Conservation (phyloP, 768 basidiomycete species). For the Dacryopinax spathularia region DNA sequence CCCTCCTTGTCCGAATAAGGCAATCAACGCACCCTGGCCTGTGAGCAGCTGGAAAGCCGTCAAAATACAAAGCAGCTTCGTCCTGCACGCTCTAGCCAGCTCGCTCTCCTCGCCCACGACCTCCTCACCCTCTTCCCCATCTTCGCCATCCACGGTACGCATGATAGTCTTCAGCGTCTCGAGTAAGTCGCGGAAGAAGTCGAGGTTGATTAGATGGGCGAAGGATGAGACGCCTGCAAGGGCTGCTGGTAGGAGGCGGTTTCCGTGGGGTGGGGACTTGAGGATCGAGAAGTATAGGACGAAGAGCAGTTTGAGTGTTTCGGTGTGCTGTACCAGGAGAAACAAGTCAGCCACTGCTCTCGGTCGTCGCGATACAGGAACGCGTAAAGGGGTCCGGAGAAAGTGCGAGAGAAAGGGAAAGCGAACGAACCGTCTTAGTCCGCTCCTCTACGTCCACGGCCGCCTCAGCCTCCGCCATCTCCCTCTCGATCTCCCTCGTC, state of each 20-base stretch:
- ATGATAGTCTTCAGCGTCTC: constrained; percentile 69
- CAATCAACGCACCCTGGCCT: constrained; percentile 67
- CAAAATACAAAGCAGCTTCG: constrained; percentile 61
- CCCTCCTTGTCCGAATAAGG: constrained; percentile 5
- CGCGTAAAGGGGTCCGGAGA: constrained; percentile 1
- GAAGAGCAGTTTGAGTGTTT: constrained; percentile 93
- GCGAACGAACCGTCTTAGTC: constrained; percentile 50
- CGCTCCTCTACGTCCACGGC: constrained; percentile 88
- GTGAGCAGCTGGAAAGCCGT: constrained; percentile 96
- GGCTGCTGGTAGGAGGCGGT: constrained; percentile 58
- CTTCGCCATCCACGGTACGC: constrained; percentile 6
- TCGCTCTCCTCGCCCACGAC: constrained; percentile 11
- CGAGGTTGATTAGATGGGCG: constrained; percentile 91
- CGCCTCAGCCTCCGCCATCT: constrained; percentile 87
- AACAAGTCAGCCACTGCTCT: not conserved
- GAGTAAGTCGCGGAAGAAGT: constrained; percentile 95
- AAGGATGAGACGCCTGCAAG: constrained; percentile 86
- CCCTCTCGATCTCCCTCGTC: constrained; percentile 75
- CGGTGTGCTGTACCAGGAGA: constrained; percentile 61
- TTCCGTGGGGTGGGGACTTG: constrained; percentile 49
- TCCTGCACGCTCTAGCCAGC: constrained; percentile 17
- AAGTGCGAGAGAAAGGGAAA: not conserved
- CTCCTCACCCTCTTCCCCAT: constrained; percentile 9
- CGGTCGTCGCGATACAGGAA: no score
- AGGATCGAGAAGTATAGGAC: constrained; percentile 92